Evolutionary conservation across 306 rosid genomes (phyloP).

Genomic region (Ormosia emarginata): DNA sequence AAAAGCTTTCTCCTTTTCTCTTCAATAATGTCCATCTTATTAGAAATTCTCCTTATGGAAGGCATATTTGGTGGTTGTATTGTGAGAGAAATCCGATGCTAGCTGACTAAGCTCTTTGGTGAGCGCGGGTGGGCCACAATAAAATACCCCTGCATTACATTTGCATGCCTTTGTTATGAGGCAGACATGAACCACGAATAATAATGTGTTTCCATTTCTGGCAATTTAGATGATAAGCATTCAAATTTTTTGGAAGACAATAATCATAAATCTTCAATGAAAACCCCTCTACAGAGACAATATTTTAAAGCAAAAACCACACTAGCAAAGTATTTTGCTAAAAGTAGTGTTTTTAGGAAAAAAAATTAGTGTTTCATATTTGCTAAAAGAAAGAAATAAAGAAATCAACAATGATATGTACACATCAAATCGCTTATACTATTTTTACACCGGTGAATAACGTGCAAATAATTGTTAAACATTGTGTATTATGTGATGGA

Average conservation of each 20-base stretch:
- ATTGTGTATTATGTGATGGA: too few relatives aligned
- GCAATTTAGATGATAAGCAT: background rate
- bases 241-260: background rate
- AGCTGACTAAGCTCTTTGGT: conserved; percentile 40
- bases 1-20: background rate
- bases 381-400: too few relatives aligned
- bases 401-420: too few relatives aligned
- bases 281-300: too few relatives aligned
- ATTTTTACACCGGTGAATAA: too few relatives aligned
- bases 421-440: too few relatives aligned
- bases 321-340: too few relatives aligned
- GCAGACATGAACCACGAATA: background rate
- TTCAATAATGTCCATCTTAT: background rate
- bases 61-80: conserved; percentile 46
- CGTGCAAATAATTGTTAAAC: too few relatives aligned
- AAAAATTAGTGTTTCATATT: too few relatives aligned
- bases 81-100: conserved; percentile 52
- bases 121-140: conserved; percentile 48
- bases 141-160: conserved; percentile 60
- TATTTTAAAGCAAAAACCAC: too few relatives aligned
- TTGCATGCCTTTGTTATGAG: background rate
- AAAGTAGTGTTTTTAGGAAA: too few relatives aligned
- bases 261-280: background rate
- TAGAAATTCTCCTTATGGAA: conserved; percentile 60
- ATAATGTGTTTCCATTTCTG: background rate